Evolutionary conservation across 106 monocot species (phyloP).

Genomic region (Hemerocallis citrina): DNA sequence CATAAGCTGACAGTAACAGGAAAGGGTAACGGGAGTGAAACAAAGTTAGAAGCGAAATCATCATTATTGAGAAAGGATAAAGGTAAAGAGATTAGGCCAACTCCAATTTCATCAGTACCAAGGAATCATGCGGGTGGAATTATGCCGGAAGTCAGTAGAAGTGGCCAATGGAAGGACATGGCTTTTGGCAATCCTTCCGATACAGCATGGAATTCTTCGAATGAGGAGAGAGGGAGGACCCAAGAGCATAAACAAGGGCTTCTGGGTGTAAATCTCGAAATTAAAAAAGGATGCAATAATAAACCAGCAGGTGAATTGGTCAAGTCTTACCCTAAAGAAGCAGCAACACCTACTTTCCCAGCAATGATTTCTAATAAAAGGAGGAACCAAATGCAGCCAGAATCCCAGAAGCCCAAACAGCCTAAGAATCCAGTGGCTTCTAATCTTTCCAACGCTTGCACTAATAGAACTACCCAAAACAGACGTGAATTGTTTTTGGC

Average conservation of each 20-base stretch:
- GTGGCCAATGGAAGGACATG: too few species aligned
- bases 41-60: background rate
- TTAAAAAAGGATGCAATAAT: conserved; percentile 16
- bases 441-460: too few species aligned
- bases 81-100: conserved; percentile 6
- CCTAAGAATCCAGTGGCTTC: too few species aligned
- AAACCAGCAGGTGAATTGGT: conserved; percentile 9
- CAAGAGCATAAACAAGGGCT: background rate
- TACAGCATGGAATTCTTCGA: background rate
- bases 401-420: too few species aligned
- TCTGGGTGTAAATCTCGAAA: too few species aligned
- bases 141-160: too few species aligned
- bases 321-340: conserved; percentile 5
- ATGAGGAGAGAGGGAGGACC: background rate
- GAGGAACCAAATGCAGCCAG: too few species aligned
- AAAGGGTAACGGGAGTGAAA: background rate
- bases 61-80: conserved; percentile 4
- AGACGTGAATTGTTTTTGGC: background rate
- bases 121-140: background rate
- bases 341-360: conserved; percentile 4
- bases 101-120: background rate
- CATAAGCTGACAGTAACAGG: background rate
- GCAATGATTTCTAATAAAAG: conserved; percentile 12
- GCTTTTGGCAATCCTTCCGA: too few species aligned
- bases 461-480: too few species aligned